Evolutionary conservation across 192 early-diverging fungal genomes (phyloP), one percentile per base, ranked within the genome.

Genomic region (Jimgerdemannia lactiflua): DNA sequence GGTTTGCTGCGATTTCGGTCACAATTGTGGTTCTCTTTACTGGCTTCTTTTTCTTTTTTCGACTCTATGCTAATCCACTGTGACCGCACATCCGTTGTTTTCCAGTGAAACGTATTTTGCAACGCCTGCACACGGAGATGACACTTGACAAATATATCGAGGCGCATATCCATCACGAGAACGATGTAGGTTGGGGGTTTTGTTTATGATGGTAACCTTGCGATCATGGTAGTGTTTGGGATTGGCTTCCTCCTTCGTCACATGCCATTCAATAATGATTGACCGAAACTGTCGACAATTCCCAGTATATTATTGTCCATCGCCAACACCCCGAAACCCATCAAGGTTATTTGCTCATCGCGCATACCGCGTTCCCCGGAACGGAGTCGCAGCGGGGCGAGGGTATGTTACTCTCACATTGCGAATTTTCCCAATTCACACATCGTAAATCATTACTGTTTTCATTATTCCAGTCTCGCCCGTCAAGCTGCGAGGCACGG

Each of bases 91-190:
- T 40, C 11, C 67, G 43, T 20, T 43, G 44, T 90, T 59, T 59
- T 59, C 6, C 49, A 59, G 87, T 93, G 18, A 96, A 95, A 75
- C 85, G 87, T 14, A 83, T 84, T 41, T 83, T 99, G 39, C 90
- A 95, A 76, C 78, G 75, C 43, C 81, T 97, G 59, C 98, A 99
- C 78, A 78, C 85, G 7, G 90, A 95, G 72, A 90, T 99, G 87
- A 91, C 96, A 0, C 77, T 91, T 42, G 85, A 95, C 72, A 92
- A 93, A 6, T 98, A 89, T 81, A 87, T 86, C 10, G 98, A 99
- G 73, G 93, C 96, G 19, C 96, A 99, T 84, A 96, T 99, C 39
- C 92, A 99, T 79, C 96, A 98, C 67, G 97, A 98, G 78, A 91
- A 91, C 74, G 95, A 59, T 14, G 49, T 59, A 14, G 14, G 49